Evolutionary conservation across 2,329 filamentous ascomycete species (phyloP).

Genomic region (Botrytis fabae): DNA sequence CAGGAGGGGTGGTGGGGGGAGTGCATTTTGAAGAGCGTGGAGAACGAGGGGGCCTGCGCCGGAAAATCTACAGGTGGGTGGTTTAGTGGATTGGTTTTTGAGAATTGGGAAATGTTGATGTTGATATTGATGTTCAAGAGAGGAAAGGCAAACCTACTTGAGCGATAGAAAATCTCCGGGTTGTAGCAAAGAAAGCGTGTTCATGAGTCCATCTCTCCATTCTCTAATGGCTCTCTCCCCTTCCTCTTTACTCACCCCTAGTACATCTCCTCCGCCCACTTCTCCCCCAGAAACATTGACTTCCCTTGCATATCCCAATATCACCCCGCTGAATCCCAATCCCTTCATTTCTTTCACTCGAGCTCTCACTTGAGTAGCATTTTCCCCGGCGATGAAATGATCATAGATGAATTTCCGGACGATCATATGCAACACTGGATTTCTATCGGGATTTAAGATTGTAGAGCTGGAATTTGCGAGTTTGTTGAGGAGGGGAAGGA

Average conservation of each 20-base stretch:
- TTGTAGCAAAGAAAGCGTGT: slow-evolving; percentile 53
- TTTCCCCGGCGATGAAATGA: slow-evolving; percentile 84
- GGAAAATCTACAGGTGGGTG: slow-evolving; percentile 44
- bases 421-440: slow-evolving; percentile 65
- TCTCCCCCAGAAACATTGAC: slow-evolving; percentile 44
- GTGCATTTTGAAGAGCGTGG: slow-evolving; percentile 44
- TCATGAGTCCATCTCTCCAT: slow-evolving; percentile 55
- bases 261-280: too few species aligned
- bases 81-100: neutral
- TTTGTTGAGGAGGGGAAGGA: slow-evolving; percentile 19
- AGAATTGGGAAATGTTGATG: neutral
- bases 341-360: slow-evolving; percentile 65
- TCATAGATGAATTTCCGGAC: slow-evolving; percentile 82
- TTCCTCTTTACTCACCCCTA: slow-evolving; percentile 12
- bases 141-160: slow-evolving; percentile 44
- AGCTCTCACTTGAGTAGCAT: slow-evolving; percentile 60
- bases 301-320: slow-evolving; percentile 79
- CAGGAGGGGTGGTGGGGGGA: slow-evolving; percentile 46
- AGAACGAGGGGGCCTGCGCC: slow-evolving; percentile 49
- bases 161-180: slow-evolving; percentile 53
- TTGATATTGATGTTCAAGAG: neutral
- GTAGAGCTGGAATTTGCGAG: slow-evolving; percentile 19
- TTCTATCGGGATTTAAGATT: slow-evolving; percentile 59
- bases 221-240: slow-evolving; percentile 19
- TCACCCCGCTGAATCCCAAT: slow-evolving; percentile 78